A percentile compares a stretch with the other conserved stretches of the same genome.
Conservation (phyloP, 2,329 filamentous ascomycete species). For the Aspergillus pseudoviridinutans region DNA sequence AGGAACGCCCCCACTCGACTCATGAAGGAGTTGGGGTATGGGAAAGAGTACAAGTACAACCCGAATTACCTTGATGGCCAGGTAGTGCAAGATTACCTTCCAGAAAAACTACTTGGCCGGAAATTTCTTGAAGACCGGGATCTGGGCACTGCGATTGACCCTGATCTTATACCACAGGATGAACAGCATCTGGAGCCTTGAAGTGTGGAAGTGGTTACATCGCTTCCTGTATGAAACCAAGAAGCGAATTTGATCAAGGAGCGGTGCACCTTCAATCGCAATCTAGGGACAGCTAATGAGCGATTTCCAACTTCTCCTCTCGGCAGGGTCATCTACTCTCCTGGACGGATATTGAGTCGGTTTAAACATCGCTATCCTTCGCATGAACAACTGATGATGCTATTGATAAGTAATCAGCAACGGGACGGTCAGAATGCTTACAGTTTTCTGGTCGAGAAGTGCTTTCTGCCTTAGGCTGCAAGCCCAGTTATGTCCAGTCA, state of each 20-base stretch:
- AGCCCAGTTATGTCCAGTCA: neutral
- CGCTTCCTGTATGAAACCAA: neutral
- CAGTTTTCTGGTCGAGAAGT: neutral
- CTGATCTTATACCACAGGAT: constrained; percentile 49
- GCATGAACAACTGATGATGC: neutral
- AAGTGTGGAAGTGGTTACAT: neutral
- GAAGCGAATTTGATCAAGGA: neutral
- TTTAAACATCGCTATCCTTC: neutral
- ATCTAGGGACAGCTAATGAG: neutral
- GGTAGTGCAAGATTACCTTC: constrained; percentile 88
- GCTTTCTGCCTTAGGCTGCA: neutral
- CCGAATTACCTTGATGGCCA: constrained; percentile 79
- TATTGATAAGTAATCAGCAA: neutral
- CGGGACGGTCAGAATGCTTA: neutral
- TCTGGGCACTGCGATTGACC: constrained; percentile 73
- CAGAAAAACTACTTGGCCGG: constrained; percentile 66
- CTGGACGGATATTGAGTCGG: neutral
- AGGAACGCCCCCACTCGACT: constrained; percentile 87
- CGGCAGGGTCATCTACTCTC: neutral
- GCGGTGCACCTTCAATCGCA: neutral
- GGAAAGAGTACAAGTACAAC: constrained; percentile 93
- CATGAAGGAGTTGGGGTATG: constrained; percentile 91
- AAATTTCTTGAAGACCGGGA: constrained; percentile 76
- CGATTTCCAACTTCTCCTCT: neutral
- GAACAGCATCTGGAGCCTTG: neutral